Evolutionary conservation across 768 basidiomycete species (phyloP).

Genomic region (Psilocybe cubensis): DNA sequence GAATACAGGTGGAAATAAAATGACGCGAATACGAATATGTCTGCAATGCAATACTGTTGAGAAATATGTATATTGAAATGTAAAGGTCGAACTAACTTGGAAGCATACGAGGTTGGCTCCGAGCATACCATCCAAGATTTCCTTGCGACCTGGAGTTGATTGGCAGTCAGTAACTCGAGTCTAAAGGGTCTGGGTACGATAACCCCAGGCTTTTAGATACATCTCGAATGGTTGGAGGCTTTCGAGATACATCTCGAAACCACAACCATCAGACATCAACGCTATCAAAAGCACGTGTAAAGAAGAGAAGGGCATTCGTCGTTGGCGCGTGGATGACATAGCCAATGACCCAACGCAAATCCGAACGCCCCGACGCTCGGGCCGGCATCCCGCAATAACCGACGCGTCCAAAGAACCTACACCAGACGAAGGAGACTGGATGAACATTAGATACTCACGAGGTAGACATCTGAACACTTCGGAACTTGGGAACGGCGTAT

Average conservation of each 20-base stretch:
- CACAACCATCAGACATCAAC: background rate
- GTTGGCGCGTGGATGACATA: background rate
- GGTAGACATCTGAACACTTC: constrained; percentile 96
- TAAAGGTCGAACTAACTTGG: constrained; percentile 51
- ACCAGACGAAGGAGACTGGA: background rate
- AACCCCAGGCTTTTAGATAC: background rate
- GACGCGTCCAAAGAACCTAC: background rate
- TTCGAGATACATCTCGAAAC: background rate
- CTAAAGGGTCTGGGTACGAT: background rate
- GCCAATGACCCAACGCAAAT: background rate
- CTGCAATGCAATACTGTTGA: constrained; percentile 28
- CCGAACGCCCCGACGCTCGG: background rate
- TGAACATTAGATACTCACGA: constrained; percentile 50
- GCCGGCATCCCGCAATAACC: background rate
- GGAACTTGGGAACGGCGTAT: constrained; percentile 96
- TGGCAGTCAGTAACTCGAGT: background rate
- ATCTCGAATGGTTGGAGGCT: background rate
- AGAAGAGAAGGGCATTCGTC: background rate
- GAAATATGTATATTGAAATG: background rate
- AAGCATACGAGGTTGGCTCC: constrained; percentile 96
- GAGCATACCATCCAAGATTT: constrained; percentile 97
- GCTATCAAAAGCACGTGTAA: background rate
- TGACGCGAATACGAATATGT: constrained; percentile 96
- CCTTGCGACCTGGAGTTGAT: constrained; percentile 64
- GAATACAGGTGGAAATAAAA: constrained; percentile 92